Percentiles rank a stretch among this genome's conserved stretches.
Conservation (phyloP, 202 grass and related monocot species). For the Tripidium arundinaceum region DNA sequence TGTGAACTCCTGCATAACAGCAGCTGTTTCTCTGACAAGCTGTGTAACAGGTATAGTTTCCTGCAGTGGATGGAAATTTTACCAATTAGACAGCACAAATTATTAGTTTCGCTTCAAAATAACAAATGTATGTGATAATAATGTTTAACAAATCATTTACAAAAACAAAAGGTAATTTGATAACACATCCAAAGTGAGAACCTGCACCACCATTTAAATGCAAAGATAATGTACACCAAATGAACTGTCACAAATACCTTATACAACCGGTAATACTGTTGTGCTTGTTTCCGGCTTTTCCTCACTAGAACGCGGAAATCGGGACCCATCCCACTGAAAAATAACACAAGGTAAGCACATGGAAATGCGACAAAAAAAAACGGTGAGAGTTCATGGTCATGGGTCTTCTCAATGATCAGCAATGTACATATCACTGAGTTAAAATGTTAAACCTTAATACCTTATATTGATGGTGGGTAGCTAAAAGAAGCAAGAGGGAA, state of each 20-base stretch:
- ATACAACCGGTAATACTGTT: slow-evolving; percentile 86
- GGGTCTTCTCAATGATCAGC: neutral
- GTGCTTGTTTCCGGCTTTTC: slow-evolving; percentile 96
- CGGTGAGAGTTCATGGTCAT: neutral
- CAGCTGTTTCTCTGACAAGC: slow-evolving; percentile 69
- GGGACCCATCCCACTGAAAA: slow-evolving; percentile 88
- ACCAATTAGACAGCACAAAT: neutral
- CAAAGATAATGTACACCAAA: neutral
- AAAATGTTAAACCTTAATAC: neutral
- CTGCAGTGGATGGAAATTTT: slow-evolving; percentile 20
- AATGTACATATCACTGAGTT: neutral
- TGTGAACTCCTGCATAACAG: slow-evolving; percentile 87
- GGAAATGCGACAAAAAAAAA: neutral
- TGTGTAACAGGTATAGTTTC: slow-evolving; percentile 72
- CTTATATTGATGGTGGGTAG: neutral
- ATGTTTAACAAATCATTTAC: neutral
- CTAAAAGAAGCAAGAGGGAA: neutral
- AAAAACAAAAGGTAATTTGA: neutral
- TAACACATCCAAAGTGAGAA: neutral
- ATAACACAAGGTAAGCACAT: slow-evolving; percentile 19
- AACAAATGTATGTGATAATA: neutral
- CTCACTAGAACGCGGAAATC: slow-evolving; percentile 93
- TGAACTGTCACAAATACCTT: slow-evolving; percentile 48
- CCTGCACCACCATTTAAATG: neutral
- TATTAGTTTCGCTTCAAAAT: neutral